phyloP scores from a whole-genome alignment of 768 basidiomycete genomes.

The Nidularia sp. region DNA sequence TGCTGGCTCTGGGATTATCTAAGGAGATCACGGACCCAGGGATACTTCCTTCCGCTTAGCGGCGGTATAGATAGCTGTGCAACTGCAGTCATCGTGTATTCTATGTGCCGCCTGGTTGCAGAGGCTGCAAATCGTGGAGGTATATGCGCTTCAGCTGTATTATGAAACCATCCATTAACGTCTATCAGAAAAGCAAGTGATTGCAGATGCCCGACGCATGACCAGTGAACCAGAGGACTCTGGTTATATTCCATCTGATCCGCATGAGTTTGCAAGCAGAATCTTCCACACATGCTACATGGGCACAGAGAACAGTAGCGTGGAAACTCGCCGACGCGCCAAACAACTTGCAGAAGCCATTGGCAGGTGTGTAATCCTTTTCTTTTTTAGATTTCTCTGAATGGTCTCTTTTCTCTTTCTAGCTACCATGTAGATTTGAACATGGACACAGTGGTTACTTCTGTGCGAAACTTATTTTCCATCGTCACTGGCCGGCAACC shows the following conservation, averaged over 20 bases:
- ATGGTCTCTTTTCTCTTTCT: neutral
- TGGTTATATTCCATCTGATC: slow-evolving; percentile 79
- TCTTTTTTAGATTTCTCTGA: neutral
- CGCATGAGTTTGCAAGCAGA: slow-evolving; percentile 78
- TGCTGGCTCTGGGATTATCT: slow-evolving; percentile 99
- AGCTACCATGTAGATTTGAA: slow-evolving; percentile 95
- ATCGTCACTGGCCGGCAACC: slow-evolving; percentile 65
- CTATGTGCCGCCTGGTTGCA: slow-evolving; percentile 90
- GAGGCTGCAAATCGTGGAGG: slow-evolving; percentile 75
- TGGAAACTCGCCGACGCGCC: slow-evolving; percentile 81
- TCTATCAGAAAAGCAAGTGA: slow-evolving; percentile 74
- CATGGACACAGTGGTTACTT: slow-evolving; percentile 89
- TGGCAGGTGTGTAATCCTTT: slow-evolving; percentile 58
- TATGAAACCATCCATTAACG: neutral
- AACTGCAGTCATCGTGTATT: slow-evolving; percentile 91
- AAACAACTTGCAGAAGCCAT: slow-evolving; percentile 85
- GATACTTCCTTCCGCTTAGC: slow-evolving; percentile 93
- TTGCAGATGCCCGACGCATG: slow-evolving; percentile 87
- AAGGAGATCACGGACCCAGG: slow-evolving; percentile 86
- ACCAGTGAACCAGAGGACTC: slow-evolving; percentile 81
- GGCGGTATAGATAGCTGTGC: slow-evolving; percentile 98
- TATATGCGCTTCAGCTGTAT: slow-evolving; percentile 23
- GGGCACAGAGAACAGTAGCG: slow-evolving; percentile 95
- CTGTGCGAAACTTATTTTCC: slow-evolving; percentile 78
- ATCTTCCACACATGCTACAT: slow-evolving; percentile 99